A percentile compares a stretch with the other conserved stretches of the same genome.
Conservation (phyloP, 139 green algal species). For the Desmodesmus armatus region DNA sequence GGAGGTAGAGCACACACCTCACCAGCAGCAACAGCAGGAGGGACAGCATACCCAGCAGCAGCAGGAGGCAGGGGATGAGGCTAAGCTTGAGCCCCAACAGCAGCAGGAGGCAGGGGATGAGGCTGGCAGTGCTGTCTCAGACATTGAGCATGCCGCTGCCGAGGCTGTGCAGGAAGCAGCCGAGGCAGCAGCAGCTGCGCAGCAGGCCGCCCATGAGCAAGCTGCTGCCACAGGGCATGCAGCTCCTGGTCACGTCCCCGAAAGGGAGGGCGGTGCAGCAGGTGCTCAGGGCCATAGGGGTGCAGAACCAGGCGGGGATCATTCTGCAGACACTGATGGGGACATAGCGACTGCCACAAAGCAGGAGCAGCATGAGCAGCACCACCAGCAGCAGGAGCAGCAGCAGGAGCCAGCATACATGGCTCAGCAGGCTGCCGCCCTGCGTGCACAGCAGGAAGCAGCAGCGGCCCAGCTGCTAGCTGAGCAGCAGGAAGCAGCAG, state of each 20-base stretch:
- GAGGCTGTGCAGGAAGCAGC: too few relatives aligned
- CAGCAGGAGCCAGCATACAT: not conserved
- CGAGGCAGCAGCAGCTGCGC: too few relatives aligned
- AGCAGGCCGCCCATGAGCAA: too few relatives aligned
- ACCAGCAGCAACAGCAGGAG: conserved; percentile 16
- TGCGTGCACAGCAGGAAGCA: not conserved
- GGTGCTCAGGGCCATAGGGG: too few relatives aligned
- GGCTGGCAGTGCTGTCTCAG: too few relatives aligned
- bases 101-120: conserved; percentile 13
- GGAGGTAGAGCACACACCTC: not conserved
- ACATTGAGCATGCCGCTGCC: not conserved
- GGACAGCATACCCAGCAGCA: not conserved
- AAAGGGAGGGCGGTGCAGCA: too few relatives aligned
- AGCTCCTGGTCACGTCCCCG: too few relatives aligned
- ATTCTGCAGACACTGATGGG: too few relatives aligned
- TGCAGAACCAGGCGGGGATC: too few relatives aligned
- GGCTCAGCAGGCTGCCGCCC: too few relatives aligned
- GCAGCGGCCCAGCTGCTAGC: not conserved
- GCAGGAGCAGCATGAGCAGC: not conserved
- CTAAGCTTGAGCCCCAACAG: too few relatives aligned
- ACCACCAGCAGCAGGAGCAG: not conserved
- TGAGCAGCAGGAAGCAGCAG: not conserved
- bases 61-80: not conserved
- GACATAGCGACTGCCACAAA: too few relatives aligned
- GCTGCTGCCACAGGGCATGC: not conserved